Evolutionary conservation across 768 basidiomycete genomes (phyloP), one percentile per base, ranked within the genome.

Genomic region (Trametes punicea): DNA sequence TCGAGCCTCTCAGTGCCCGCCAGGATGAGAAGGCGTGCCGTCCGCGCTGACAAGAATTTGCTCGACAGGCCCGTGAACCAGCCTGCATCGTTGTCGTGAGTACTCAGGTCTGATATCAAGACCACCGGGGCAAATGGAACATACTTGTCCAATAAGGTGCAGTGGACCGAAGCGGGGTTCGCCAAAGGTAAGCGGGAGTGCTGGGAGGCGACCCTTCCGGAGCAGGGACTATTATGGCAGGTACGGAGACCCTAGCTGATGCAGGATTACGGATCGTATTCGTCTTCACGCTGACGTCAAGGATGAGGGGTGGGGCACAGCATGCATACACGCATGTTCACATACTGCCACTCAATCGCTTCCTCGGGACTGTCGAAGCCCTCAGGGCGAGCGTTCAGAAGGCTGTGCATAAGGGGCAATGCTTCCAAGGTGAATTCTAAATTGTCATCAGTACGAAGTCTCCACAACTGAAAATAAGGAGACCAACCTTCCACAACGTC

Each of bases 261-360:
- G 75, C 72, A 1, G 78, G 61, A 67, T 96, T 96, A 38, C 85
- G 84, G 62, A 98, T 88, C 0, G 93, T 86, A 51, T 87, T 85
- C 0, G 90, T 93, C 8, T 77, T 77, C 25, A 97, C 69, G 66
- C 96, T 97, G 54, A 8, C 10, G 40, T 6, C 31, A 44, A 30
- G 25, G 26, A 16, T 41, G n/a, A 41, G 5, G 11, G 16, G 9
- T 21, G 18, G 20, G 2, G 23, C 7, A 4, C 41, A 39, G 40
- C 16, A n/a, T 44, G n/a, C n/a, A 31, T 33, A 13, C 2, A 16
- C 34, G 16, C 21, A 27, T 21, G 20, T 11, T 25, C 20, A 78
- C 94, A 66, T 71, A 98, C 94, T 98, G 96, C 97, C 97, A 99
- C 57, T 91, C 86, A 38, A 99, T 84, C 0, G 89, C 94, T 49